Conservation (phyloP, 306 rosid genomes). For the Oemleria cerasiformis region DNA sequence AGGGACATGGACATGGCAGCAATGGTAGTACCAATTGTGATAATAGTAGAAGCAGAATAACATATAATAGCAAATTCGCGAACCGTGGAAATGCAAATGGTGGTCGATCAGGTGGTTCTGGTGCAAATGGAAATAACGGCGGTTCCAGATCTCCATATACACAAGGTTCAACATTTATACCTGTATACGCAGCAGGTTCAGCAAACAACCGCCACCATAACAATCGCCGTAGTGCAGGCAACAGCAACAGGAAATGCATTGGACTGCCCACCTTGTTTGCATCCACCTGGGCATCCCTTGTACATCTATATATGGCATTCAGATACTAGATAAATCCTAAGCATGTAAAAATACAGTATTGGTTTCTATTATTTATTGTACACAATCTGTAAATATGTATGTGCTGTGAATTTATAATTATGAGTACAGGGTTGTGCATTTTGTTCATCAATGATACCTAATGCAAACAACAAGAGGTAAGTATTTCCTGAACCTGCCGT, state of each 20-base stretch:
- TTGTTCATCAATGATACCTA: background rate
- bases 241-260: constrained; percentile 32
- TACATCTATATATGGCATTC: constrained; percentile 25
- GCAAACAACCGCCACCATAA: constrained; percentile 42
- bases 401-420: background rate
- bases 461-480: background rate
- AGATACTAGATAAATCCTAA: background rate
- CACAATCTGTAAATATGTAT: background rate
- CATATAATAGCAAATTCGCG: constrained; percentile 35
- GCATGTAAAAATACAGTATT: background rate
- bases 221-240: constrained; percentile 39
- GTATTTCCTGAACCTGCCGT: background rate
- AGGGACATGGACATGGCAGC: background rate
- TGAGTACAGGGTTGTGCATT: background rate
- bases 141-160: constrained; percentile 24
- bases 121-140: constrained; percentile 29
- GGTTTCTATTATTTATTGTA: background rate
- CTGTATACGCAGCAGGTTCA: constrained; percentile 59
- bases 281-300: constrained; percentile 32
- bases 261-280: constrained; percentile 29
- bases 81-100: constrained; percentile 34
- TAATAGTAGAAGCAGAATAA: background rate
- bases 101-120: constrained; percentile 21
- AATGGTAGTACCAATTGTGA: background rate
- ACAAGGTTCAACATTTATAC: constrained; percentile 44